Evolutionary conservation across 78 protist genomes (phyloP).

Genomic region (Dictyostelium discoideum): dicty_2.7 NC_007088.5:6318501-6319000

Average conservation of each 20-base stretch:
- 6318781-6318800: background rate
- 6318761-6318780: background rate
- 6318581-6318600: no score
- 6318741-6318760: background rate
- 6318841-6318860: background rate
- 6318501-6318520: background rate
- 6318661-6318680: background rate
- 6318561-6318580: no score
- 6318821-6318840: conserved; percentile 27
- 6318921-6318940: background rate
- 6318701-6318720: no score
- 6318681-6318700: no score
- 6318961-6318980: background rate
- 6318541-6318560: no score
- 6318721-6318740: background rate
- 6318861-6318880: conserved; percentile 1
- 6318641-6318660: no score
- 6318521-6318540: no score
- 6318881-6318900: background rate
- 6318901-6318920: conserved; percentile 21
- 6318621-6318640: background rate
- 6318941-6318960: conserved; percentile 27
- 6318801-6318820: background rate
- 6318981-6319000: no score
- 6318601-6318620: no score